phyloP scores from a whole-genome alignment of 2,329 filamentous ascomycete species.

The Fusarium annulatum region DNA sequence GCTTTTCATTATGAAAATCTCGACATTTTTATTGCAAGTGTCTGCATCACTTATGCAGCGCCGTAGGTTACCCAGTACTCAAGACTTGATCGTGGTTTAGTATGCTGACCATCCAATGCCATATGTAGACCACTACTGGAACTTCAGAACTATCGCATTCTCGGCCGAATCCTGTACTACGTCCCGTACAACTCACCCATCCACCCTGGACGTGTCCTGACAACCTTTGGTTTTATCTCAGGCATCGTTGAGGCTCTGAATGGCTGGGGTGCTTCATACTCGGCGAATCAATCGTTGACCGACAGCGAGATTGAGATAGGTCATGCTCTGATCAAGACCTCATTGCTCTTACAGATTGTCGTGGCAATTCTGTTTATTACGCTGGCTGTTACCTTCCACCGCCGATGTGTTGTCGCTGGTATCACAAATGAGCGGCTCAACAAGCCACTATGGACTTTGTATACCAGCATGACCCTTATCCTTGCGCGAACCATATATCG shows the following conservation, averaged over 20 bases:
- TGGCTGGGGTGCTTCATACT: slow-evolving; percentile 60
- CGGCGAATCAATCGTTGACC: slow-evolving; percentile 58
- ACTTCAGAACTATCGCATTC: slow-evolving; percentile 70
- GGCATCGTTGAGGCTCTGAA: slow-evolving; percentile 59
- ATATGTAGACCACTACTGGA: slow-evolving; percentile 64
- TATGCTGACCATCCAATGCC: background rate
- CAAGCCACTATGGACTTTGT: slow-evolving; percentile 60
- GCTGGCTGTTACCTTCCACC: slow-evolving; percentile 62
- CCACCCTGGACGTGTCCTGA: slow-evolving; percentile 57
- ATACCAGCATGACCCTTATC: slow-evolving; percentile 61
- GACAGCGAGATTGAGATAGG: slow-evolving; percentile 54
- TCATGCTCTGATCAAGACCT: slow-evolving; percentile 60
- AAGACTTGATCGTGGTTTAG: background rate
- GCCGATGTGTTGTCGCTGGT: slow-evolving; percentile 53
- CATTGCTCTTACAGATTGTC: slow-evolving; percentile 65
- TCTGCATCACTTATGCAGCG: slow-evolving; percentile 51
- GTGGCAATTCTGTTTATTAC: slow-evolving; percentile 62
- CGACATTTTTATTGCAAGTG: slow-evolving; percentile 48
- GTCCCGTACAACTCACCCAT: slow-evolving; percentile 68
- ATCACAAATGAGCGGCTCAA: slow-evolving; percentile 49
- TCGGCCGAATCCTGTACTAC: slow-evolving; percentile 67
- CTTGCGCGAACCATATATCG: slow-evolving; percentile 66
- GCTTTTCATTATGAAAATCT: slow-evolving; percentile 49
- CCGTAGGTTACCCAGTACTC: slow-evolving; percentile 42
- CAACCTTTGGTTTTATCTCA: slow-evolving; percentile 60